A percentile compares a stretch with the other conserved stretches of the same genome.
These are phyloP conservation scores for Cudoniella acicularis DNA, from an alignment of 495 filamentous ascomycete genomes.

Conservation along the genomic window DNA sequence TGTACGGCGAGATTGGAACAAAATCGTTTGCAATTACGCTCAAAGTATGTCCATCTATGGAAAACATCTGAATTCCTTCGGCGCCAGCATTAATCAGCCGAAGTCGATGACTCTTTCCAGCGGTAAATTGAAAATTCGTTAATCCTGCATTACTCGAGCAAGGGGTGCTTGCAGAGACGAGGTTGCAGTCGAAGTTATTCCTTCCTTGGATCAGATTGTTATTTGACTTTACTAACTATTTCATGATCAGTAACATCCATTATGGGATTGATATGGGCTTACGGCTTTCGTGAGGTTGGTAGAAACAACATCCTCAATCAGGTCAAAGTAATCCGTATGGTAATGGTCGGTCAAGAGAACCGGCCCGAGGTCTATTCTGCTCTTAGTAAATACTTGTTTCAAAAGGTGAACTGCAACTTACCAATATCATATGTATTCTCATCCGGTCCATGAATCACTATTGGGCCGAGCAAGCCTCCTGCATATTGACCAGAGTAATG, in stretches of 20 bases:
- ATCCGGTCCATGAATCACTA: constrained; percentile 37
- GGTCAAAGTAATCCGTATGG: constrained; percentile 38
- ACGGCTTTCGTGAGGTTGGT: constrained; percentile 9
- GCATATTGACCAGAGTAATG: constrained; percentile 56
- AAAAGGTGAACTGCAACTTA: not conserved
- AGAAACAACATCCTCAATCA: constrained; percentile 36
- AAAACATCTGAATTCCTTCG: constrained; percentile 44
- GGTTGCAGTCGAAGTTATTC: constrained; percentile 47
- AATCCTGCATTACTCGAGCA: constrained; percentile 42
- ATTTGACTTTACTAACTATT: constrained; percentile 22
- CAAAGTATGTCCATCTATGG: constrained; percentile 47
- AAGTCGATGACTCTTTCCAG: constrained; percentile 45
- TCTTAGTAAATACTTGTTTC: no score
- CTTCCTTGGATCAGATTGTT: constrained; percentile 53
- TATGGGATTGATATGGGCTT: constrained; percentile 13
- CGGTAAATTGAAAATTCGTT: constrained; percentile 43
- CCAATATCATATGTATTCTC: constrained; percentile 37
- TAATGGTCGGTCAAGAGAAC: constrained; percentile 47
- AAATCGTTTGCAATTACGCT: constrained; percentile 49
- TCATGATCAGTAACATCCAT: not conserved
- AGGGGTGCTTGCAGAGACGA: constrained; percentile 24
- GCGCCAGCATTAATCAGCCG: constrained; percentile 49
- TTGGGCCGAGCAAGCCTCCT: constrained; percentile 43
- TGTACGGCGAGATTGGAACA: constrained; percentile 49
- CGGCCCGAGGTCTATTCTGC: constrained; percentile 37